Base-by-base conservation (phyloP, 805 yeast genomes). In the Schwanniomyces pseudopolymorphus region DNA sequence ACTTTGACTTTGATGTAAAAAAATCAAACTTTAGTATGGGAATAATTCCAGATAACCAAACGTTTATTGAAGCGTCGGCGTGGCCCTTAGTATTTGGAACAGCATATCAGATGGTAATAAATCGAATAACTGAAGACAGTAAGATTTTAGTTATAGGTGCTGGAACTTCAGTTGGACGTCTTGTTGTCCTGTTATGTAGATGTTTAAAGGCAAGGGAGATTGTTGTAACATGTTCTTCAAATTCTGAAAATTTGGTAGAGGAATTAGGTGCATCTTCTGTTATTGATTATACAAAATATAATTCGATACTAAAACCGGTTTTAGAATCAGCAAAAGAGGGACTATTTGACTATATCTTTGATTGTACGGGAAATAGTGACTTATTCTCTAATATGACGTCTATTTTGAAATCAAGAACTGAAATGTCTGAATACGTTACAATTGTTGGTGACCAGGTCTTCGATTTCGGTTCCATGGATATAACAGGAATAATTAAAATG, bases 91-190 rank as follows among this genome's bases (percentile, higher is more conserved):
- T 80, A 0, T 80, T 77, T 52, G 80, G 81, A 16, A 84, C 95
- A 3, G 91, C 92, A 0, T 73, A 58, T 52, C 59, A 69, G 41
- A 58, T 73, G 42, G 60, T 77, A 25, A 58, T 43, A 56, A 22
- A 59, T 35, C n/a, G 60, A 3, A 69, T 64, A 27, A 64, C 78
- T 17, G 69, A 67, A 33, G 69, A 70, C 8, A 69, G 80, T 4
- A 77, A 73, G 47, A 78, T 85, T 3, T 69, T 87, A 40, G 74
- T 88, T 17, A 67, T 86, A 40, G 96, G 96, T 33, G 92, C 86
- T 21, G 83, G 87, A 7, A 82, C 95, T 1, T 66, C 84, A 11
- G 90, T 85, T 13, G 90, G 91, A 19, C 59, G 74, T 24, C 74
- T 70, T 48, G 70, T 76, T 3, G 67, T 80, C 28, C 87, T 83